phyloP scores from a whole-genome alignment of 2,329 filamentous ascomycete genomes.

The Fusarium incarnatum region DNA sequence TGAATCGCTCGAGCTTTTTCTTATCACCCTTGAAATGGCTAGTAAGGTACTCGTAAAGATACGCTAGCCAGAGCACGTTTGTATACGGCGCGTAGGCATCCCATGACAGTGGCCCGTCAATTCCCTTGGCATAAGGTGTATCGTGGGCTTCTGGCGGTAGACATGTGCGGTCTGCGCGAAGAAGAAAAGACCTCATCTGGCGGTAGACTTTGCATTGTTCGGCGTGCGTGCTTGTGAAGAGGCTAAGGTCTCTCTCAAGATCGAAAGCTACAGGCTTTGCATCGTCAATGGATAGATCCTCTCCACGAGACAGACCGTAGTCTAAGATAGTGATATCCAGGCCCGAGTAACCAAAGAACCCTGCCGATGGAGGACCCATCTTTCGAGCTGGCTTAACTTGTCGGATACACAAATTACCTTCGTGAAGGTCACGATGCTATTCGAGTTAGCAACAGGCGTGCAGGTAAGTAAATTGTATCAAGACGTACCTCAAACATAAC shows the following conservation, averaged over 20 bases:
- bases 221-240: constrained; percentile 71
- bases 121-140: constrained; percentile 59
- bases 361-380: constrained; percentile 46
- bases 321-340: constrained; percentile 74
- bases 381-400: constrained; percentile 53
- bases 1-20: constrained; percentile 60
- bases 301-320: constrained; percentile 72
- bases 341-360: constrained; percentile 68
- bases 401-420: constrained; percentile 72
- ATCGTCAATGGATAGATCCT: constrained; percentile 54
- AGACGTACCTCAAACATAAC: constrained; percentile 68
- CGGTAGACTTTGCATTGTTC: constrained; percentile 71
- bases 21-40: constrained; percentile 60
- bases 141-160: constrained; percentile 61
- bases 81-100: constrained; percentile 68
- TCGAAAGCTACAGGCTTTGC: constrained; percentile 64
- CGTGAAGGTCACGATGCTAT: constrained; percentile 73
- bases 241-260: constrained; percentile 68
- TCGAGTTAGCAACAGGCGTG: constrained; percentile 15
- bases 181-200: constrained; percentile 69
- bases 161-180: constrained; percentile 63
- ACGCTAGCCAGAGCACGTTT: constrained; percentile 74
- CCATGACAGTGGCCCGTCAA: constrained; percentile 66
- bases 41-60: constrained; percentile 67
- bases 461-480: background rate